Base-by-base conservation (phyloP, 352 stramenopile species). In the Phytophthora fragariae region DNA sequence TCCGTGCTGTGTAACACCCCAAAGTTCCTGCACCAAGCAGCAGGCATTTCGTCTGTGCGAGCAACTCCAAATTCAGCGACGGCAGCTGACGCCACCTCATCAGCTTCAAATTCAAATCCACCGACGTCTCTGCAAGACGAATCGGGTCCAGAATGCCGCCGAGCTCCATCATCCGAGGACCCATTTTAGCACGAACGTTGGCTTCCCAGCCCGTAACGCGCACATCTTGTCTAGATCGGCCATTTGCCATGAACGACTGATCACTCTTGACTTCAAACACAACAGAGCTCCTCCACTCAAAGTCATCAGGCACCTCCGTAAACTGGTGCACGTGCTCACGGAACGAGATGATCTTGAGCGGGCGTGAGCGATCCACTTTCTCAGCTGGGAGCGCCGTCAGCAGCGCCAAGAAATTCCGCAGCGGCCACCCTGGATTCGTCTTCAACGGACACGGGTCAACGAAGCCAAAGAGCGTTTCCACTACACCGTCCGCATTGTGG, bases 21-120 rank as follows among this genome's bases (percentile, higher is more conserved):
- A 99, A 85, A 2, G 98, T 99, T 0, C 92, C 92, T 8, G 95
- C 95, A 14, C 98, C 98, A 0, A 99, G 75, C 3, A 99, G 73
- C 10, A 99, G 80, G 21, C 98, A 99, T 71, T 98, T 98, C 7
- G 94, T 98, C 6, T 81, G 67, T 37, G 88, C 89, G 33, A 99
- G 82, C 39, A 82, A 67, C 7, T 98, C 92, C 12, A 99, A 81
- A 73, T 99, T 79, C 1, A 99, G 84, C 35, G 85, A 82, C 5
- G 98, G 98, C 21, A 99, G 82, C 60, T 99, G 95, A 5, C 98
- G 86, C 98, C 98, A 99, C 41, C 98, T 93, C 98, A 99, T 99
- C 17, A 99, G 84, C 76, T 99, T 98, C 9, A 99, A 75, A 78
- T 99, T 99, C 56, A 99, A 84, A 73, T 99, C 94, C n/a, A 98